phyloP scores from a whole-genome alignment of 2,329 filamentous ascomycete species.

The Fulvia fulva region DNA sequence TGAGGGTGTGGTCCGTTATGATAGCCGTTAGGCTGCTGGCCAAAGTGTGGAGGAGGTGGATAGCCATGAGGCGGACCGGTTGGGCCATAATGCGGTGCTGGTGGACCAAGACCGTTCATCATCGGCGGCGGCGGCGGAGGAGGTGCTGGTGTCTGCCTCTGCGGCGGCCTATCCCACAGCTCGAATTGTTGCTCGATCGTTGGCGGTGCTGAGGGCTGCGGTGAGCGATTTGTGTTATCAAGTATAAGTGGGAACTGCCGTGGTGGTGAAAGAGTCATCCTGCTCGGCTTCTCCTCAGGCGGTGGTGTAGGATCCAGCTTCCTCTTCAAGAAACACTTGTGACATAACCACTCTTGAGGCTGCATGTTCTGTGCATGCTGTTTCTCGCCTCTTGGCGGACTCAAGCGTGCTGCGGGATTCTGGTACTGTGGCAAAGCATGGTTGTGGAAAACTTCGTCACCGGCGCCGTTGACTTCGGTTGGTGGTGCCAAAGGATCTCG shows the following conservation, averaged over 20 bases:
- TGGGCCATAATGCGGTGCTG: conserved; percentile 6
- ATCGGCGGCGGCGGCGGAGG: conserved; percentile 15
- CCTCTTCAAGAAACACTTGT: conserved; percentile 48
- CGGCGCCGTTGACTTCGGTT: conserved; percentile 16
- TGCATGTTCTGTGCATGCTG: conserved; percentile 3
- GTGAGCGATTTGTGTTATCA: conserved; percentile 19
- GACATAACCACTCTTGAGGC: conserved; percentile 39
- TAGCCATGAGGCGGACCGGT: neutral
- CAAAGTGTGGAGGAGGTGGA: conserved; percentile 2
- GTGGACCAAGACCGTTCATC: conserved; percentile 12
- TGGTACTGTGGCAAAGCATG: conserved; percentile 24
- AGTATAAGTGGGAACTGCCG: conserved; percentile 25
- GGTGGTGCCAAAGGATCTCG: conserved; percentile 7
- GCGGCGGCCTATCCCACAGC: conserved; percentile 28
- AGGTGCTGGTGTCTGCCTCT: conserved; percentile 12
- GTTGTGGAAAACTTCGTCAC: conserved; percentile 24
- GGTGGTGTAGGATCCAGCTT: conserved; percentile 37
- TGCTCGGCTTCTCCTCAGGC: conserved; percentile 26
- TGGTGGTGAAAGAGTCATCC: conserved; percentile 29
- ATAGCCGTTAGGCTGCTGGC: conserved; percentile 1
- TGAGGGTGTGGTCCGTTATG: conserved; percentile 12
- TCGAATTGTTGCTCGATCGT: conserved; percentile 25
- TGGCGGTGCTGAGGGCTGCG: conserved; percentile 14
- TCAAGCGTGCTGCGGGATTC: conserved; percentile 19
- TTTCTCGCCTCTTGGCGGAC: conserved; percentile 13